phyloP scores from a whole-genome alignment of 1,139 yeast species.

The Suhomyces kunorum region DNA sequence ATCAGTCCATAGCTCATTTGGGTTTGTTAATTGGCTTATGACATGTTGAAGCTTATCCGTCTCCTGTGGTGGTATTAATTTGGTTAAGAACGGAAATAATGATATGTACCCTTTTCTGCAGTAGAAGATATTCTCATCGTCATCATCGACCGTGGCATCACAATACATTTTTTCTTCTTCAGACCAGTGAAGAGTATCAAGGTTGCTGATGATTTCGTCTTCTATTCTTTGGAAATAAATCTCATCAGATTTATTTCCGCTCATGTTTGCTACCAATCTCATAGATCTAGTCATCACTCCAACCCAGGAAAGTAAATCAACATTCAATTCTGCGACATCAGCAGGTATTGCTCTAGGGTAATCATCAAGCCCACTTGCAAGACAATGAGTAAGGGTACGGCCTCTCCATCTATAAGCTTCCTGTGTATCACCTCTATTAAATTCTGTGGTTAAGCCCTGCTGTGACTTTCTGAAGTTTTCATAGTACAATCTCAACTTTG shows the following conservation, averaged over 20 bases:
- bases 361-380: conserved; percentile 94
- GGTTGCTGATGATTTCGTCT: conserved; percentile 56
- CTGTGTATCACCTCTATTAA: conserved; percentile 56
- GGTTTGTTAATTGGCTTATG: conserved; percentile 62
- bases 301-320: conserved; percentile 89
- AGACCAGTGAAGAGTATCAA: conserved; percentile 82
- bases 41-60: conserved; percentile 52
- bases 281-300: conserved; percentile 89
- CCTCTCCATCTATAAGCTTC: conserved; percentile 95
- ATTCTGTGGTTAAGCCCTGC: conserved; percentile 70
- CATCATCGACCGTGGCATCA: conserved; percentile 76
- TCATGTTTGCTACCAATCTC: conserved; percentile 68
- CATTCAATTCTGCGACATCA: conserved; percentile 86
- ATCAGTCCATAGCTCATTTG: conserved; percentile 73
- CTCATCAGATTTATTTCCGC: conserved; percentile 61
- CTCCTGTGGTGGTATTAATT: conserved; percentile 56
- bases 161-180: conserved; percentile 69
- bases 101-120: conserved; percentile 92
- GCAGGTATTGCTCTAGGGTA: conserved; percentile 86
- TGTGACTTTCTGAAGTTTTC: conserved; percentile 87
- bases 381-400: conserved; percentile 77
- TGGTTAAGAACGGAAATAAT: conserved; percentile 79
- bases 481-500: conserved; percentile 73
- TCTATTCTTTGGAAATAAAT: conserved; percentile 53
- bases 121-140: conserved; percentile 62